Evolutionary conservation across 2,329 filamentous ascomycete genomes (phyloP), one percentile per base, ranked within the genome.

Genomic region (Pseudopyricularia cyperi): DNA sequence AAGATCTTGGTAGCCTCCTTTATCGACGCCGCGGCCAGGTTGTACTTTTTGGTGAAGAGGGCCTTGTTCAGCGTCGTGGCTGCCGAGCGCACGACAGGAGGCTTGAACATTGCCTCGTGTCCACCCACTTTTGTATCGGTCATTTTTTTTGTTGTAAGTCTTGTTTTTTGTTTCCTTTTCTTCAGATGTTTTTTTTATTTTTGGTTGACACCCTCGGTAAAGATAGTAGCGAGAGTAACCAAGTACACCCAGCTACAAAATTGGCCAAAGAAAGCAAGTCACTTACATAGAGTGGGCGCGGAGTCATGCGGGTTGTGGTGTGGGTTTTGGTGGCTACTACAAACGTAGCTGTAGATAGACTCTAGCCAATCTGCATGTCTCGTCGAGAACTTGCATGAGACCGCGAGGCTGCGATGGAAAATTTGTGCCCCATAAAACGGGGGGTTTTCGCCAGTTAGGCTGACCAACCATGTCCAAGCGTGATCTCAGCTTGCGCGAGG

Each of bases 1-100:
- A 83, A 77, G 52, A 97, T 89, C 60, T 89, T 79, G 58, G 80
- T 85, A 55, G 78, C 78, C 63, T 93, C 85, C 57, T 80, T 77
- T 46, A 97, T 73, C 35, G 85, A 79, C 7, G 89, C 91, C 3
- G 89, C 90, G 8, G 89, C 79, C 24, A 91, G 73, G 24, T 84
- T 82, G 52, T 95, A 71, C 1, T 76, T 86, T 65, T 84, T 88
- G 51, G 79, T 74, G 71, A 97, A 97, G 57, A 94, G 83, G 15
- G 83, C 76, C 58, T 87, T 83, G 70, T 98, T 90, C 57, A 98
- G 80, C 63, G 82, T 44, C 22, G 39, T 82, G 72, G 88, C 87
- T 54, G 84, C 82, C 8, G 67, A 65, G 65, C 87, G 85, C 60
- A 91, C 84, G 54, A 89, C 74, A 24, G 90, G 89, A 47, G 89